Conservation (phyloP, 2,329 filamentous ascomycete species). For the Epichloe gansuensis region DNA sequence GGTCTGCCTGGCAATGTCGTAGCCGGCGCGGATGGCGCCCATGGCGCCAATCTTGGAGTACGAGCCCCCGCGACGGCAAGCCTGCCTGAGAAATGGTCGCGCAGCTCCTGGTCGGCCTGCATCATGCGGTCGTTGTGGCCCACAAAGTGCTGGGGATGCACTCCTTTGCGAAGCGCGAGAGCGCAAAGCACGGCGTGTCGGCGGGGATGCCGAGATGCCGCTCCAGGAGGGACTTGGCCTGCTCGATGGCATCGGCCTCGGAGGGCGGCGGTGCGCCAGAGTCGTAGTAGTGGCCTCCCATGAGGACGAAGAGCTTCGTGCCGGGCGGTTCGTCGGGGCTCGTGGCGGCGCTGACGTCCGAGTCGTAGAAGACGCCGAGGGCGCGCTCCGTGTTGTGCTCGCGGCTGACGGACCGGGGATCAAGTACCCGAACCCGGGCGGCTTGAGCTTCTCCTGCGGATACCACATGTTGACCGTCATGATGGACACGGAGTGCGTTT, state of each 20-base stretch:
- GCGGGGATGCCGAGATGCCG: conserved; percentile 61
- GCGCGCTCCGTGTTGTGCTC: conserved; percentile 70
- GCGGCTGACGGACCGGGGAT: conserved; percentile 63
- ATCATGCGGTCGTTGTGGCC: conserved; percentile 58
- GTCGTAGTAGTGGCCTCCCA: conserved; percentile 83
- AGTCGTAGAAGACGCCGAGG: conserved; percentile 88
- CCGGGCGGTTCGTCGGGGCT: conserved; percentile 45
- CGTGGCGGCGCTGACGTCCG: conserved; percentile 37
- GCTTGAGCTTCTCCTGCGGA: conserved; percentile 46
- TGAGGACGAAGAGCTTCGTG: conserved; percentile 86
- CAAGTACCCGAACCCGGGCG: conserved; percentile 79
- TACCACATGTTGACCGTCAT: conserved; percentile 92
- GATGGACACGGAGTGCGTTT: conserved; percentile 61
- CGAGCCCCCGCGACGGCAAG: conserved; percentile 50
- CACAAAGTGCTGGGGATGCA: conserved; percentile 83
- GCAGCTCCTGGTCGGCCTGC: conserved; percentile 41
- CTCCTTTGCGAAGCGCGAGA: conserved; percentile 46
- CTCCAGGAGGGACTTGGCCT: conserved; percentile 58
- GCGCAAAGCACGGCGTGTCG: conserved; percentile 46
- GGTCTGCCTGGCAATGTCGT: conserved; percentile 17
- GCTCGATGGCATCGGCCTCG: conserved; percentile 50
- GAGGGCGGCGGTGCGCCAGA: conserved; percentile 36
- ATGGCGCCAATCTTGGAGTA: conserved; percentile 41
- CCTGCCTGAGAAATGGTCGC: conserved; percentile 43
- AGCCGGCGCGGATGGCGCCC: conserved; percentile 35